phyloP scores from a whole-genome alignment of 2,329 filamentous ascomycete species.

The Tolypocladium sp. region DNA sequence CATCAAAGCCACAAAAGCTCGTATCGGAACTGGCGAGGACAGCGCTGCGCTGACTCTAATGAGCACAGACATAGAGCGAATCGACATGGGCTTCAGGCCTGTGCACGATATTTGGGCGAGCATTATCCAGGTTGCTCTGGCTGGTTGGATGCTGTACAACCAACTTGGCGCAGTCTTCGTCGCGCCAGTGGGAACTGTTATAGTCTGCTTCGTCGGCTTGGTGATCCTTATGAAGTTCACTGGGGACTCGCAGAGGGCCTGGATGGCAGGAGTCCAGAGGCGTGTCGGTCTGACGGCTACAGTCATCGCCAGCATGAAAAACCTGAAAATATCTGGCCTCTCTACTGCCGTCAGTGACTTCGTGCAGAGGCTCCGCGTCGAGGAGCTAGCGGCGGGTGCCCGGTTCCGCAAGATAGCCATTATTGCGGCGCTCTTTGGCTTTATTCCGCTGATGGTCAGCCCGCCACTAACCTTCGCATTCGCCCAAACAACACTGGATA shows the following conservation, averaged over 20 bases:
- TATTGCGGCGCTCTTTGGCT: not conserved
- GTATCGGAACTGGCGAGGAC: not conserved
- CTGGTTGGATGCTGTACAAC: not conserved
- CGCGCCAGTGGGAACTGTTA: not conserved
- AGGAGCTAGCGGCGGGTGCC: not conserved
- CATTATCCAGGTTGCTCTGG: not conserved
- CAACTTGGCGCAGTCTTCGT: not conserved
- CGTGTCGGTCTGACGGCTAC: not conserved
- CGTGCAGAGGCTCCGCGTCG: not conserved
- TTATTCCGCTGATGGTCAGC: not conserved
- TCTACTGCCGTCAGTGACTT: not conserved
- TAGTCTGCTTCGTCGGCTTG: not conserved
- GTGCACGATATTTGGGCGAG: not conserved
- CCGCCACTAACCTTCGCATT: not conserved
- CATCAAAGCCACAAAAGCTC: not conserved
- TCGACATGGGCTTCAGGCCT: not conserved
- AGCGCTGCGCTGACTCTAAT: not conserved
- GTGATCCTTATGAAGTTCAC: not conserved
- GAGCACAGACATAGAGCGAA: not conserved
- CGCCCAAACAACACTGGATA: too few species aligned
- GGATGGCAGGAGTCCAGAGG: not conserved
- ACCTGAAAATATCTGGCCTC: not conserved
- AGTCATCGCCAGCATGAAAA: not conserved
- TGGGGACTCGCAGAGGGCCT: not conserved
- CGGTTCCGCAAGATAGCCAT: not conserved